Conservation (phyloP, 768 basidiomycete species). For the Artomyces pyxidatus region DNA sequence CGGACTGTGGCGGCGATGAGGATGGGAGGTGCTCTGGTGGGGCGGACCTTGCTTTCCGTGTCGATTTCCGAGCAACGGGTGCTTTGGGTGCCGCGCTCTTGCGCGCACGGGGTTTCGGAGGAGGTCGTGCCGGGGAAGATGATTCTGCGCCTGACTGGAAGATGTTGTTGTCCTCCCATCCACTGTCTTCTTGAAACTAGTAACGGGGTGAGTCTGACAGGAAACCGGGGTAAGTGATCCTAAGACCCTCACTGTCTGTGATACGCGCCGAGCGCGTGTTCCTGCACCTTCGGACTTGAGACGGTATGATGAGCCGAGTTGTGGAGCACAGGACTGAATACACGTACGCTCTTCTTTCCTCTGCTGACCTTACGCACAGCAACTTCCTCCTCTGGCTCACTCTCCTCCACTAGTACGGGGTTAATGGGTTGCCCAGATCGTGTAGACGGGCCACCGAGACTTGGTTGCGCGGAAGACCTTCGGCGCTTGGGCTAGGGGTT, state of each 20-base stretch:
- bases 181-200: constrained; percentile 55
- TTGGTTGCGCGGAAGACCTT: constrained; percentile 72
- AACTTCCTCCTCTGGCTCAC: constrained; percentile 63
- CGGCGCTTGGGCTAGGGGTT: constrained; percentile 61
- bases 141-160: constrained; percentile 88
- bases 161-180: constrained; percentile 87
- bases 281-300: constrained; percentile 40
- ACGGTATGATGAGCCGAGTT: constrained; percentile 1
- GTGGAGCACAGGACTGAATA: not conserved
- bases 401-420: constrained; percentile 56
- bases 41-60: constrained; percentile 66
- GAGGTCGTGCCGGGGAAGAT: constrained; percentile 67
- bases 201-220: constrained; percentile 1
- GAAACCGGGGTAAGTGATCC: not conserved
- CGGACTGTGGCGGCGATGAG: constrained; percentile 12
- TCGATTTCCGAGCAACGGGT: constrained; percentile 32
- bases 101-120: constrained; percentile 32
- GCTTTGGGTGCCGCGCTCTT: constrained; percentile 36
- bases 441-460: constrained; percentile 40
- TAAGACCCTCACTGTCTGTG: constrained; percentile 20
- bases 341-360: constrained; percentile 49
- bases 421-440: constrained; percentile 28
- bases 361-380: constrained; percentile 53
- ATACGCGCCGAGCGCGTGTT: constrained; percentile 46
- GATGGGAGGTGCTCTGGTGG: constrained; percentile 43